These are phyloP conservation scores for Cyberlindnera euphorbiae DNA, from an alignment of 805 yeast species.

Conservation along the genomic window DNA sequence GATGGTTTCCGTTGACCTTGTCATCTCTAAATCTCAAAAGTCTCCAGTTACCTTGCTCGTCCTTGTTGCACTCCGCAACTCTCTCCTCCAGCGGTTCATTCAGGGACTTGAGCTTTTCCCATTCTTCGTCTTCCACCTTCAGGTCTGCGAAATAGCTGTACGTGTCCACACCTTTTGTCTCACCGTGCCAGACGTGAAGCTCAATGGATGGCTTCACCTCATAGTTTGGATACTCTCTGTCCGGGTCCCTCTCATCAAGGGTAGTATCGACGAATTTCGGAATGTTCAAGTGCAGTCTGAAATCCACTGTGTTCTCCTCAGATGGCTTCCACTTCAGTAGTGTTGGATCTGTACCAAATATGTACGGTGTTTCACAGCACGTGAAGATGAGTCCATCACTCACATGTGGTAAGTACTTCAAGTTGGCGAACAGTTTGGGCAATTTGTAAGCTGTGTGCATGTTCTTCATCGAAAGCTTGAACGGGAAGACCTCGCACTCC, in stretches of 20 bases:
- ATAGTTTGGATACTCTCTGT: slow-evolving; percentile 72
- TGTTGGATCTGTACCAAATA: slow-evolving; percentile 82
- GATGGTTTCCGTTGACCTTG: slow-evolving; percentile 82
- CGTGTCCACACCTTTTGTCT: slow-evolving; percentile 48
- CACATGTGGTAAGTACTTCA: slow-evolving; percentile 74
- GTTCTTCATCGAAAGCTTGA: slow-evolving; percentile 78
- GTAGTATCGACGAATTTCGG: slow-evolving; percentile 57
- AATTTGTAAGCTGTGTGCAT: slow-evolving; percentile 84
- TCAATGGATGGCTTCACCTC: slow-evolving; percentile 71
- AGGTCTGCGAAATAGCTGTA: slow-evolving; percentile 68
- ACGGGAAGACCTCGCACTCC: slow-evolving; percentile 72
- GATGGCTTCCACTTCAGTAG: slow-evolving; percentile 96
- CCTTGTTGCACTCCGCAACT: slow-evolving; percentile 78
- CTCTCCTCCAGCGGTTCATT: slow-evolving; percentile 86
- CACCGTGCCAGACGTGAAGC: slow-evolving; percentile 78
- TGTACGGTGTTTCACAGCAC: slow-evolving; percentile 82
- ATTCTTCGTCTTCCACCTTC: slow-evolving; percentile 61
- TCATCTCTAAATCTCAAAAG: slow-evolving; percentile 90
- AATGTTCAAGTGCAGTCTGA: slow-evolving; percentile 62
- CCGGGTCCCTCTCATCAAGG: slow-evolving; percentile 55
- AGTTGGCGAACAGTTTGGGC: slow-evolving; percentile 64
- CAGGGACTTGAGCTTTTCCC: slow-evolving; percentile 67
- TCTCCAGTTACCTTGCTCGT: slow-evolving; percentile 63
- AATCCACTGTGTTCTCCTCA: slow-evolving; percentile 91
- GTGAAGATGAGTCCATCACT: slow-evolving; percentile 95